Percentiles rank a stretch among this genome's conserved stretches.
Evolutionary conservation across 495 filamentous ascomycete species (phyloP).

Genomic region (Xylaria cubensis): DNA sequence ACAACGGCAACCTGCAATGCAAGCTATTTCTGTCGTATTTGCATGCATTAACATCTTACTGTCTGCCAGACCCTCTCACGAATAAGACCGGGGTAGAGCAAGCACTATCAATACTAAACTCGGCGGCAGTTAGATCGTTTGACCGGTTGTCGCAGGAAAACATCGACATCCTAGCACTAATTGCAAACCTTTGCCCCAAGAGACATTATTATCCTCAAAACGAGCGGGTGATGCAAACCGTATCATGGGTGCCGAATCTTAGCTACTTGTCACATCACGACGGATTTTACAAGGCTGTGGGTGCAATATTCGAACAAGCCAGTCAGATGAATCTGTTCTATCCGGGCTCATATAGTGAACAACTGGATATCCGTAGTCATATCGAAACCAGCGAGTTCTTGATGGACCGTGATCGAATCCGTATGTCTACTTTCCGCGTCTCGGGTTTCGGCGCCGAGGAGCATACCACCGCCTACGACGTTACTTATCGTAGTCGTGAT

Average conservation of each 20-base stretch:
- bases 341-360: not conserved
- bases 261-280: slow-evolving; percentile 59
- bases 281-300: slow-evolving; percentile 50
- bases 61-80: slow-evolving; percentile 64
- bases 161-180: slow-evolving; percentile 44
- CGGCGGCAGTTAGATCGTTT: slow-evolving; percentile 60
- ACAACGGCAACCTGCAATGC: slow-evolving; percentile 61
- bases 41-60: slow-evolving; percentile 67
- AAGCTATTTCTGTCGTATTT: slow-evolving; percentile 62
- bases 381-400: slow-evolving; percentile 1
- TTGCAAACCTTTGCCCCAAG: slow-evolving; percentile 60
- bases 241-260: slow-evolving; percentile 39
- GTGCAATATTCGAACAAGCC: slow-evolving; percentile 52
- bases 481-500: slow-evolving; percentile 41
- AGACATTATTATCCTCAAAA: slow-evolving; percentile 43
- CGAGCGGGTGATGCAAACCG: slow-evolving; percentile 37
- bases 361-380: slow-evolving; percentile 3
- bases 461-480: slow-evolving; percentile 46
- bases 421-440: slow-evolving; percentile 56
- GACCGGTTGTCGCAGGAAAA: slow-evolving; percentile 48
- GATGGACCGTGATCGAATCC: slow-evolving; percentile 50
- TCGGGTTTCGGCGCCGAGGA: slow-evolving; percentile 61
- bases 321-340: slow-evolving; percentile 40
- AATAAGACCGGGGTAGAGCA: slow-evolving; percentile 68
- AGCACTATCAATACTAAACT: slow-evolving; percentile 56